Conservation (phyloP, 2,329 filamentous ascomycete genomes). For the Aspergillus quadrilineatus region DNA sequence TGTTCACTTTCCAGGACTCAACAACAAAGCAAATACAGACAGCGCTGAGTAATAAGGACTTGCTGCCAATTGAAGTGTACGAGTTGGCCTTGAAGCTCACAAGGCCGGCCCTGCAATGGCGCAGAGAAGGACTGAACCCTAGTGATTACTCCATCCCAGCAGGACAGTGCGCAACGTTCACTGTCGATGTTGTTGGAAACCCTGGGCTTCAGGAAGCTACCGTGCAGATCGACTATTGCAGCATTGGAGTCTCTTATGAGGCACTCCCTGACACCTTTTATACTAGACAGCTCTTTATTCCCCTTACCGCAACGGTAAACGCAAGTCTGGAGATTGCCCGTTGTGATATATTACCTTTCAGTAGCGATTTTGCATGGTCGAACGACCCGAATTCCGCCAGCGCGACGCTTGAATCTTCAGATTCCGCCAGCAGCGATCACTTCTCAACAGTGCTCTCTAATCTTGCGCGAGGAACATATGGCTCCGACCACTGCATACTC, state of each 20-base stretch:
- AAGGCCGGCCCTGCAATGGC: constrained; percentile 62
- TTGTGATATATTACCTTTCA: constrained; percentile 75
- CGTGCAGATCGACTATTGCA: constrained; percentile 83
- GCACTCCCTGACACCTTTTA: constrained; percentile 74
- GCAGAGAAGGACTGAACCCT: constrained; percentile 51
- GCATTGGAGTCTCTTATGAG: constrained; percentile 68
- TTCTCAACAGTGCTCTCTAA: constrained; percentile 49
- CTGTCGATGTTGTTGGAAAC: constrained; percentile 82
- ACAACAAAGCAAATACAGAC: constrained; percentile 74
- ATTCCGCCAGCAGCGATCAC: constrained; percentile 35
- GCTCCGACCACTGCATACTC: constrained; percentile 70
- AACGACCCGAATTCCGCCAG: constrained; percentile 29
- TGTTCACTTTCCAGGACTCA: constrained; percentile 88
- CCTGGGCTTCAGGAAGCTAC: constrained; percentile 76
- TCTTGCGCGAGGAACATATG: constrained; percentile 41
- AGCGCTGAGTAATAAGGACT: constrained; percentile 72
- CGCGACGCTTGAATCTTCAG: constrained; percentile 13
- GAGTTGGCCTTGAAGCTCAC: constrained; percentile 80
- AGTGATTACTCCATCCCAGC: constrained; percentile 63
- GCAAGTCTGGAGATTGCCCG: constrained; percentile 80
- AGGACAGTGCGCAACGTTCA: constrained; percentile 67
- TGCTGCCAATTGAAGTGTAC: constrained; percentile 75
- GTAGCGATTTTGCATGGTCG: constrained; percentile 66
- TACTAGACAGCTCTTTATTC: constrained; percentile 77
- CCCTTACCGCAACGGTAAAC: constrained; percentile 86